Evolutionary conservation across 495 filamentous ascomycete species (phyloP), one percentile per base, ranked within the genome.

Genomic region (Patellaria atrata): DNA sequence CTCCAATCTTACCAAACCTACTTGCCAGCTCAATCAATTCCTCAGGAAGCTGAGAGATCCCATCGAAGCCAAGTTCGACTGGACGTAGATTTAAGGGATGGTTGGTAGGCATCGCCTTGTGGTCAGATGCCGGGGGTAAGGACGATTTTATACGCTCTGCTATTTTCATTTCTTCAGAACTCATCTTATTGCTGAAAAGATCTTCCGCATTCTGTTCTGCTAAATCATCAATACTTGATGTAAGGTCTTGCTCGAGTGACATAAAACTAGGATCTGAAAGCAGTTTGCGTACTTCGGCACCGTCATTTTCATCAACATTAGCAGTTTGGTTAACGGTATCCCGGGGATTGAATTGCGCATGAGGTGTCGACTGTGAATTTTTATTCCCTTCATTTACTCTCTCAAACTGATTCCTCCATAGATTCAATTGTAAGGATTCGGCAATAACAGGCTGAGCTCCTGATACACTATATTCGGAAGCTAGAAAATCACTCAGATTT

Each of bases 41-140:
- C 13, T 30, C 13, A n/a, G 14, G 12, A 8, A 30, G 12, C 12
- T 11, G 10, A 11, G 28, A 2, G 28, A 14, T 5, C 15, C 14
- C 16, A 22, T 12, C 15, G 16, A n/a, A 15, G 19, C 38, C 20
- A 27, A 41, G 7, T 35, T n/a, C n/a, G n/a, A n/a, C n/a, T 14
- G 39, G 39, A 11, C 14, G 20, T 7, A 42, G 17, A 30, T 42
- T 42, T 21, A 42, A 30, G 4, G 33, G 39, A 21, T 42, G 18
- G 8, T 42, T 13, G 9, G 22, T n/a, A 5, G 25, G 24, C n/a
- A 42, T 20, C 8, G 5, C 11, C 20, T 24, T 7, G 20, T 42
- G 35, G 11, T 22, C 25, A 21, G 39, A 33, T 11, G 39, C 5
- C 21, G 21, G 12, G 30, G 39, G 39, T 7, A 42, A 14, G 2